phyloP scores from a whole-genome alignment of 768 basidiomycete species.

The Podaxis pistillaris region DNA sequence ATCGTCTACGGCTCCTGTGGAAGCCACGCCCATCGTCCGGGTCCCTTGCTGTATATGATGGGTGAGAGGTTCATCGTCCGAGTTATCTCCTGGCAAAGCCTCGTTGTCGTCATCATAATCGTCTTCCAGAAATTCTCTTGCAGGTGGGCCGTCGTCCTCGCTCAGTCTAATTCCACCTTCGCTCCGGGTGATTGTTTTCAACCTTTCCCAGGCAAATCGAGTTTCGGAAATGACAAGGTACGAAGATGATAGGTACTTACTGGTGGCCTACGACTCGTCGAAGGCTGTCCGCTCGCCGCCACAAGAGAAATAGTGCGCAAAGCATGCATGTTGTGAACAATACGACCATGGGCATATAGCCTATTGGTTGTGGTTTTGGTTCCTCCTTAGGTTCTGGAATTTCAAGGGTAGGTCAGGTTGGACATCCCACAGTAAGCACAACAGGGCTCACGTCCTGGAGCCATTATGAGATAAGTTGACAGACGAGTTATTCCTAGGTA shows the following conservation, averaged over 20 bases:
- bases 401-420: not conserved
- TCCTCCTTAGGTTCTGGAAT: constrained; percentile 54
- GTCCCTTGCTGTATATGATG: constrained; percentile 26
- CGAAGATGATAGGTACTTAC: constrained; percentile 33
- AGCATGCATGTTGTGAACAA: constrained; percentile 58
- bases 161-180: constrained; percentile 68
- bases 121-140: constrained; percentile 61
- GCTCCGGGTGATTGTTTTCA: constrained; percentile 51
- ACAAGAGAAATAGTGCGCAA: constrained; percentile 58
- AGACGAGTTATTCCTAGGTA: not conserved
- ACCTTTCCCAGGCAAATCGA: constrained; percentile 32
- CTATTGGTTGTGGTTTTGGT: constrained; percentile 64
- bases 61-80: constrained; percentile 26
- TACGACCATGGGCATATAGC: constrained; percentile 50
- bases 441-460: constrained; percentile 13
- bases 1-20: not conserved
- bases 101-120: constrained; percentile 49
- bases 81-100: constrained; percentile 20
- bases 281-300: constrained; percentile 56
- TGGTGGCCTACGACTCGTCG: constrained; percentile 61
- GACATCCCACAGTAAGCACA: not conserved
- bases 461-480: not conserved
- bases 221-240: not conserved
- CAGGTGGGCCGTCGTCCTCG: constrained; percentile 69
- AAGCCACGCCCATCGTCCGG: constrained; percentile 1